Percentiles rank a stretch among this genome's conserved stretches.
phyloP scores from a whole-genome alignment of 2,329 filamentous ascomycete species.

The Aspergillus pseudotamarii region DNA sequence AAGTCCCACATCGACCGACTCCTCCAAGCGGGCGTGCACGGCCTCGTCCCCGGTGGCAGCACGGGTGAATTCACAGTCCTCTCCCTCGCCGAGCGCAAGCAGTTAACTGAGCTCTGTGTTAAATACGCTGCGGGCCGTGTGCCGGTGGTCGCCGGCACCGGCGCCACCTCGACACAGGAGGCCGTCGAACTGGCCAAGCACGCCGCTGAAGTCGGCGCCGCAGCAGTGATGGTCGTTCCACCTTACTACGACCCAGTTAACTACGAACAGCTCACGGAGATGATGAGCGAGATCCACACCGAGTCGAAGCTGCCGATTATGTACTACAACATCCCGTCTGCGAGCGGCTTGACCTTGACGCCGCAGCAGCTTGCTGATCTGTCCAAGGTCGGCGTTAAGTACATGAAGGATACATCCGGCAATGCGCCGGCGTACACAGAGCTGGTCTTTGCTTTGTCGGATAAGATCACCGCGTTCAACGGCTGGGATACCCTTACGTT shows the following conservation, averaged over 20 bases:
- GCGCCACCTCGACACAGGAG: constrained; percentile 47
- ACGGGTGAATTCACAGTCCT: constrained; percentile 55
- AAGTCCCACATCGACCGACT: constrained; percentile 51
- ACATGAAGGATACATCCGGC: constrained; percentile 57
- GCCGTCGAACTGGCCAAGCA: constrained; percentile 47
- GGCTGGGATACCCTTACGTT: constrained; percentile 59
- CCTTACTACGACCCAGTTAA: constrained; percentile 54
- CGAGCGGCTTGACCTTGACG: constrained; percentile 46
- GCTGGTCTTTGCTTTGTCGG: constrained; percentile 47
- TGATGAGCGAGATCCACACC: constrained; percentile 46
- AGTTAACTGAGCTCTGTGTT: constrained; percentile 41
- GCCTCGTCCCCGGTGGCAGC: constrained; percentile 55
- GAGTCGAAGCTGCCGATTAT: constrained; percentile 49
- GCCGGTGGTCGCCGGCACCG: constrained; percentile 37
- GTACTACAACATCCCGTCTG: constrained; percentile 57
- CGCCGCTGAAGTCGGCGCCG: constrained; percentile 43
- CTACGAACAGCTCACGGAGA: constrained; percentile 43
- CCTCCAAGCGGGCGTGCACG: constrained; percentile 51
- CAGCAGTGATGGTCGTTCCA: constrained; percentile 53
- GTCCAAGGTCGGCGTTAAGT: constrained; percentile 51
- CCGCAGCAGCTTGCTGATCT: constrained; percentile 50
- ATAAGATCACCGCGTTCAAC: constrained; percentile 53
- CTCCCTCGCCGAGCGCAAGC: constrained; percentile 49
- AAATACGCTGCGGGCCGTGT: constrained; percentile 30
- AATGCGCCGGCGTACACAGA: constrained; percentile 55